Evolutionary conservation across 2,329 filamentous ascomycete genomes (phyloP), one percentile per base, ranked within the genome.

Genomic region (Claviceps arundinis): DNA sequence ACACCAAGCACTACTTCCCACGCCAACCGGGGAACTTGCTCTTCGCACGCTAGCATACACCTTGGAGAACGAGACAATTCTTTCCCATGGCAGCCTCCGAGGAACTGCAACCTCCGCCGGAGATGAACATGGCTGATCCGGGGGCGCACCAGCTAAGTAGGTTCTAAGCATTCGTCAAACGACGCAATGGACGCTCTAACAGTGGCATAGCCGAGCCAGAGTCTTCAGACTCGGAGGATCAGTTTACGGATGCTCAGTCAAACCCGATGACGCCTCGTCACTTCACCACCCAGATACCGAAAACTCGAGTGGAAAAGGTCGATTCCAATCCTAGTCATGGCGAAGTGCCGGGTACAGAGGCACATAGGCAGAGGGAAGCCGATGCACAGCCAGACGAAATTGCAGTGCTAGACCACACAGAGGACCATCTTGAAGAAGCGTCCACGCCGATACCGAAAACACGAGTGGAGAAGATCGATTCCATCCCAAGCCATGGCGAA

Each of bases 191-290:
- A 16, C 24, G 45, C 56, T 52, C 63, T 69, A 56, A 68, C 58
- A 50, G 50, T 37, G 38, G 24, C 22, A 38, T 44, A 65, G 65
- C 64, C 68, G 76, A 77, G 45, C 42, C 53, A 42, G 53, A 55
- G 54, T 72, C 71, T 34, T 82, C 81, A 48, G 82, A 84, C 56
- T 83, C 80, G 30, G 82, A 85, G 46, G 82, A 85, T 58, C 82
- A 85, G 67, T 85, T 83, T 65, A 84, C 78, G 49, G 82, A 85
- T 63, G 81, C 82, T 37, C 77, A 77, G 51, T 82, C 80, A 37
- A 74, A 66, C 52, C 70, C 62, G 53, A 66, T 60, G 58, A 76
- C 66, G 62, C 70, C 68, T 8, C 67, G 30, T 9, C 30, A 65
- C 5, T 60, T 65, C 42, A 65, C 62, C 55, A 77, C 76, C 14